phyloP scores from a whole-genome alignment of 2,329 filamentous ascomycete species.

The Alternaria infectoria region DNA sequence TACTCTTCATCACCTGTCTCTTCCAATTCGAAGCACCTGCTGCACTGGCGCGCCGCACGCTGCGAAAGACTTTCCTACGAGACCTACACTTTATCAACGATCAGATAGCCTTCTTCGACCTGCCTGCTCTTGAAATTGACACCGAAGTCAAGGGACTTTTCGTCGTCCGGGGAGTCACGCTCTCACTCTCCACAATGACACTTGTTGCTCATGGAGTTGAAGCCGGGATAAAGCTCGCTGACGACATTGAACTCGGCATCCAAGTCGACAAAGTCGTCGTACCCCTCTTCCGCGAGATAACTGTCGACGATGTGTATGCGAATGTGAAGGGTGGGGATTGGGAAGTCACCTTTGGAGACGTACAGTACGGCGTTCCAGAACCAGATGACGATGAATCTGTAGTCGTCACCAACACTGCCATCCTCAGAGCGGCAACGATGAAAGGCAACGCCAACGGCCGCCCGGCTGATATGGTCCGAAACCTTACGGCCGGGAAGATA shows the following conservation, averaged over 20 bases:
- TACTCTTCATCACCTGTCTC: constrained; percentile 52
- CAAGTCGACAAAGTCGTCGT: constrained; percentile 58
- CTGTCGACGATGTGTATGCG: constrained; percentile 61
- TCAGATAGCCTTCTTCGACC: constrained; percentile 57
- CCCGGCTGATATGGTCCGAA: constrained; percentile 33
- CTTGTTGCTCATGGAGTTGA: constrained; percentile 61
- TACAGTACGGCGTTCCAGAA: constrained; percentile 38
- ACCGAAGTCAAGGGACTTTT: constrained; percentile 60
- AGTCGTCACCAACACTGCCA: constrained; percentile 54
- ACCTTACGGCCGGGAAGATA: constrained; percentile 49
- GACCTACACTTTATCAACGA: constrained; percentile 60
- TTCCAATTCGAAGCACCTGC: constrained; percentile 55
- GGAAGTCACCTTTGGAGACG: constrained; percentile 57
- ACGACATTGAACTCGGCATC: constrained; percentile 61
- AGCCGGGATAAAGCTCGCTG: constrained; percentile 59
- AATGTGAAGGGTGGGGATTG: constrained; percentile 60
- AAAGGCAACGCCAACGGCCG: constrained; percentile 13
- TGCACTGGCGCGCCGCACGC: constrained; percentile 43
- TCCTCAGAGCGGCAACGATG: constrained; percentile 52
- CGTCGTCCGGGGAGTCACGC: constrained; percentile 59
- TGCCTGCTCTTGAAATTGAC: constrained; percentile 62
- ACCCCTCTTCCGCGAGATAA: constrained; percentile 57
- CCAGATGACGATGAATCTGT: constrained; percentile 49
- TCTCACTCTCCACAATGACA: constrained; percentile 58
- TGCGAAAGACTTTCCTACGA: constrained; percentile 48